A percentile compares a stretch with the other conserved stretches of the same genome.
Conservation (phyloP, 768 basidiomycete species). For the Calocera viscosa region DNA sequence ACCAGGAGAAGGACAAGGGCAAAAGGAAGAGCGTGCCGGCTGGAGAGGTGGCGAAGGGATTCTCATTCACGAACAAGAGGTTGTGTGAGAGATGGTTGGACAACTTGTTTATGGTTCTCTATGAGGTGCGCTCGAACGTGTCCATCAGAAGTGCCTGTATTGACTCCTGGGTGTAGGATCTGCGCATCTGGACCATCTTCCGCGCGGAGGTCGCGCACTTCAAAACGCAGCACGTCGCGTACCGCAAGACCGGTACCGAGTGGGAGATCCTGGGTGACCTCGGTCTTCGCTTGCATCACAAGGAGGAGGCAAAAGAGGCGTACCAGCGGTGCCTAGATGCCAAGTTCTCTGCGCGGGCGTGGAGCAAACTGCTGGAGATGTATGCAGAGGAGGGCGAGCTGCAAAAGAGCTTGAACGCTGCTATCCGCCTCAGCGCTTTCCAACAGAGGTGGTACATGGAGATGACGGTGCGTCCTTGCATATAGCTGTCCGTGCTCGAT, state of each 20-base stretch:
- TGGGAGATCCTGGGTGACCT: conserved; percentile 98
- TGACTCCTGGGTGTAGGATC: conserved; percentile 44
- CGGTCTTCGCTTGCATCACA: conserved; percentile 85
- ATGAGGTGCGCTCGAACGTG: conserved; percentile 51
- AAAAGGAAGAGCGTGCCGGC: conserved; percentile 20
- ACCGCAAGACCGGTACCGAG: conserved; percentile 90
- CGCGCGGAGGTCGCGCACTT: conserved; percentile 96
- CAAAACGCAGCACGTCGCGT: conserved; percentile 96
- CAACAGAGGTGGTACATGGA: conserved; percentile 80
- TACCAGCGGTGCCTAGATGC: conserved; percentile 88
- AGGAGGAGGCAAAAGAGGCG: conserved; percentile 97
- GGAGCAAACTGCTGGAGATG: conserved; percentile 87
- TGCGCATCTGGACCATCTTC: conserved; percentile 98
- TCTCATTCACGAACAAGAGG: conserved; percentile 91
- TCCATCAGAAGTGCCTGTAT: background rate
- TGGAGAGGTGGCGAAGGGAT: conserved; percentile 33
- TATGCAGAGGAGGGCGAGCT: conserved; percentile 96
- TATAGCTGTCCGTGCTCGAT: background rate
- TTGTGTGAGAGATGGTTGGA: conserved; percentile 96
- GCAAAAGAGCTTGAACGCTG: conserved; percentile 77
- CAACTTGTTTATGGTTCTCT: conserved; percentile 95
- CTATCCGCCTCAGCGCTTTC: conserved; percentile 85
- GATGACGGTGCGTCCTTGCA: conserved; percentile 51
- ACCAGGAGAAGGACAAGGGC: conserved; percentile 23
- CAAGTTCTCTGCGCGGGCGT: conserved; percentile 81